These are phyloP conservation scores for Malassezia caprae DNA, from an alignment of 1,284 basidiomycete species.

Conservation along the genomic window DNA sequence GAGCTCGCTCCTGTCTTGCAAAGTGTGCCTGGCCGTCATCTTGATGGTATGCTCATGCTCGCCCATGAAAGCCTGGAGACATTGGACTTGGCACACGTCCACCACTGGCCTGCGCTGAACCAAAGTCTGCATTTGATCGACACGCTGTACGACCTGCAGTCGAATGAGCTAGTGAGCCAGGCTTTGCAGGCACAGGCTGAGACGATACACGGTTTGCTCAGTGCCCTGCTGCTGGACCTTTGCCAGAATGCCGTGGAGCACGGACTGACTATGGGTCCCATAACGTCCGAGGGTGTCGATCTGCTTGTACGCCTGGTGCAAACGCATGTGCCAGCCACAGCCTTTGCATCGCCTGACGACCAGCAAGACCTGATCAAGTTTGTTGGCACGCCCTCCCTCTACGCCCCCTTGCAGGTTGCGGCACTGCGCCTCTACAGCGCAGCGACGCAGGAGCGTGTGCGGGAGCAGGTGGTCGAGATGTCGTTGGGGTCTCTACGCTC, in stretches of 20 bases:
- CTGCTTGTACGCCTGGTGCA: conserved; percentile 29
- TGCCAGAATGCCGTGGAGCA: conserved; percentile 42
- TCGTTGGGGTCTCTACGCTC: conserved; percentile 13
- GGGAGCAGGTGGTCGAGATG: conserved; percentile 33
- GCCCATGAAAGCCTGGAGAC: conserved; percentile 73
- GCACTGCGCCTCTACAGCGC: conserved; percentile 22
- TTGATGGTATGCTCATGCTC: conserved; percentile 84
- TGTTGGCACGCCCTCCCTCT: conserved; percentile 18
- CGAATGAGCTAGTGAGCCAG: conserved; percentile 52
- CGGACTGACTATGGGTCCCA: neutral
- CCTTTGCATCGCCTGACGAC: conserved; percentile 20
- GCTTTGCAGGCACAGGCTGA: neutral
- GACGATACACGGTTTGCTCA: conserved; percentile 48
- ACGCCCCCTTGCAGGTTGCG: conserved; percentile 29
- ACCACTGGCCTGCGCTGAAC: conserved; percentile 58
- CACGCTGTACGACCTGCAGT: conserved; percentile 60
- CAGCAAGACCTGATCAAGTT: conserved; percentile 18
- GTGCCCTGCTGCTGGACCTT: conserved; percentile 55
- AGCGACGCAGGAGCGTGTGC: conserved; percentile 25
- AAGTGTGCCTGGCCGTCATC: conserved; percentile 73
- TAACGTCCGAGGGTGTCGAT: conserved; percentile 8
- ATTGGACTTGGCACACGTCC: conserved; percentile 58
- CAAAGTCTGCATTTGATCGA: conserved; percentile 63
- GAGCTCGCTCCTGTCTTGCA: conserved; percentile 79
- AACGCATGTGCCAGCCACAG: conserved; percentile 17